phyloP scores from a whole-genome alignment of 2,329 filamentous ascomycete species.

The Tricladium varicosporioides region DNA sequence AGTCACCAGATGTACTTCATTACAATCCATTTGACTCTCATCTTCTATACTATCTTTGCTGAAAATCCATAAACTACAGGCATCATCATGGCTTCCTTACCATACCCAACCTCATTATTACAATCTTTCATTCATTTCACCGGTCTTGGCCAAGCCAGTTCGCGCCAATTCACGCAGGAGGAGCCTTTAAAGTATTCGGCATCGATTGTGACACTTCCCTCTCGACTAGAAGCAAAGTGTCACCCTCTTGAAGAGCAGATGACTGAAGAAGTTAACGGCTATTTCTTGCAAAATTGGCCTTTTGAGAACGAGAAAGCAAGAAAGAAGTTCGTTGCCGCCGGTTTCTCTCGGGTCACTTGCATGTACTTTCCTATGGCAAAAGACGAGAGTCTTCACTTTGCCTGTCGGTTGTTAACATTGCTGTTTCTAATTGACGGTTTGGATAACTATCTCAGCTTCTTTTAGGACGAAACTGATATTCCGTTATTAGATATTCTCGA shows the following conservation, averaged over 20 bases:
- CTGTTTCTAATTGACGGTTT: slow-evolving; percentile 44
- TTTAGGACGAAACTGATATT: neutral
- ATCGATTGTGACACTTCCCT: no score
- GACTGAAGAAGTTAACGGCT: slow-evolving; percentile 17
- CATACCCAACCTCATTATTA: no score
- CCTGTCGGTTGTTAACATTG: slow-evolving; percentile 39
- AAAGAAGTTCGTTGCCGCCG: slow-evolving; percentile 35
- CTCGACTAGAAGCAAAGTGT: neutral
- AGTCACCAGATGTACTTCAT: no score
- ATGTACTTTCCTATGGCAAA: slow-evolving; percentile 38
- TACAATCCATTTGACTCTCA: no score
- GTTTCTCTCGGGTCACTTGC: slow-evolving; percentile 39
- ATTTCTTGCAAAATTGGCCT: slow-evolving; percentile 39
- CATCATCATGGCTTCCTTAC: no score
- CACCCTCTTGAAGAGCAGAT: neutral
- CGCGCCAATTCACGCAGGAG: no score
- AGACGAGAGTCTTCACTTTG: slow-evolving; percentile 40
- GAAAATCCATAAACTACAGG: no score
- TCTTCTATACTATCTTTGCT: no score
- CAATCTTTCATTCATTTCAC: no score
- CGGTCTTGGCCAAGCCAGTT: no score
- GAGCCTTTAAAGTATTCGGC: no score
- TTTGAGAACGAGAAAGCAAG: slow-evolving; percentile 35
- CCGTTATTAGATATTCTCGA: slow-evolving; percentile 40
- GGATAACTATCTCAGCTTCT: slow-evolving; percentile 6